Conservation (phyloP, 495 filamentous ascomycete species). For the Aspergillus saccharolyticus region DNA sequence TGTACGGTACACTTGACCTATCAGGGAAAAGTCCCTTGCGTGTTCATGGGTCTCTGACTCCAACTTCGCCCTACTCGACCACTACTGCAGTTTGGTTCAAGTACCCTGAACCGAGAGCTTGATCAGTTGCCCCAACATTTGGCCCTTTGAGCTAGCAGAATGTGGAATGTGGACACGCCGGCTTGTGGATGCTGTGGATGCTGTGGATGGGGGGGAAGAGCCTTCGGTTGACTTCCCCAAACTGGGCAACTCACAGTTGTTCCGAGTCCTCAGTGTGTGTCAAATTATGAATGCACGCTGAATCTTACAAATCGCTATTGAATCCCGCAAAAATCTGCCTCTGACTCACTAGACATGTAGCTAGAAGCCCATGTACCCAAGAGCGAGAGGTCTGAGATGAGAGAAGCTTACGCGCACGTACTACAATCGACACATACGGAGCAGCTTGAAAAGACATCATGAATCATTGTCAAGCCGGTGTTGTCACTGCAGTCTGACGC, state of each 20-base stretch:
- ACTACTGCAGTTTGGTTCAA: not conserved
- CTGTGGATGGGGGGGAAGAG: not conserved
- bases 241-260: not conserved
- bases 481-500: not conserved
- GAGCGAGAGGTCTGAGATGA: not conserved
- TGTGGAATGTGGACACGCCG: not conserved
- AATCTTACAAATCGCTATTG: not conserved
- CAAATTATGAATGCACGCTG: not conserved
- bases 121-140: not conserved
- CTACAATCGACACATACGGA: not conserved
- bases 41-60: not conserved
- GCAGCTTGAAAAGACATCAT: not conserved
- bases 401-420: not conserved
- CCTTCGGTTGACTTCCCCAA: not conserved
- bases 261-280: not conserved
- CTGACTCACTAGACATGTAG: not conserved
- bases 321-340: not conserved
- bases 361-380: not conserved
- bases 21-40: not conserved
- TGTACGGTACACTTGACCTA: no score
- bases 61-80: not conserved
- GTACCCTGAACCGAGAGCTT: not conserved
- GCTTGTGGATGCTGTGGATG: not conserved
- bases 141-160: not conserved
- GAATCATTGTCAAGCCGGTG: not conserved